Percentiles rank a stretch among this genome's conserved stretches.
Conservation (phyloP, 2,329 filamentous ascomycete genomes). For the Dissoconium aciculare region DNA sequence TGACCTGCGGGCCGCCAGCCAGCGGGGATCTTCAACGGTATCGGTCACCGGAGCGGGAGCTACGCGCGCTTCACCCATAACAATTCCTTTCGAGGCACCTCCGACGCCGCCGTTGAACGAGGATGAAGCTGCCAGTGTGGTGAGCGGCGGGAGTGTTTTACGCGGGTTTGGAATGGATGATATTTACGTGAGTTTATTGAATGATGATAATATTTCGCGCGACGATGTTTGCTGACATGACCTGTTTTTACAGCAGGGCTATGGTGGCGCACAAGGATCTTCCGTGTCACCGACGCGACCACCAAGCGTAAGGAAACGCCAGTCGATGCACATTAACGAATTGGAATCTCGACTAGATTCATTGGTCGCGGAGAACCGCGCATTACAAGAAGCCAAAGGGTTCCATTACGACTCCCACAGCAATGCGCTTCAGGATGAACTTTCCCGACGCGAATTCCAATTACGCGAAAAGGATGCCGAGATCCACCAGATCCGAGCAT, state of each 20-base stretch:
- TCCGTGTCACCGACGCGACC: conserved; percentile 83
- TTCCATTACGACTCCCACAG: conserved; percentile 8
- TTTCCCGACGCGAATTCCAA: conserved; percentile 51
- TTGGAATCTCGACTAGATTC: conserved; percentile 76
- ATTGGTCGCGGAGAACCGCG: conserved; percentile 68
- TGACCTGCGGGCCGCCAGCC: conserved; percentile 55
- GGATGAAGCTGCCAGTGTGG: conserved; percentile 44
- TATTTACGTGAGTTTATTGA: conserved; percentile 62
- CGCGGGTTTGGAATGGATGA: conserved; percentile 70
- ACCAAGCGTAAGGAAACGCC: conserved; percentile 87
- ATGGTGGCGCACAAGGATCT: conserved; percentile 77
- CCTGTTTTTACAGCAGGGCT: conserved; percentile 79
- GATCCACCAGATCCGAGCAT: conserved; percentile 59
- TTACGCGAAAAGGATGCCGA: conserved; percentile 73
- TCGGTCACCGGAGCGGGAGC: conserved; percentile 25
- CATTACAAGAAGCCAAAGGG: conserved; percentile 49
- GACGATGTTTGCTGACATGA: too few species aligned
- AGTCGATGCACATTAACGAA: conserved; percentile 90
- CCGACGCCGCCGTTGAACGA: conserved; percentile 41
- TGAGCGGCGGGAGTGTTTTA: conserved; percentile 76
- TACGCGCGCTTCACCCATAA: conserved; percentile 23
- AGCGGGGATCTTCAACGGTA: conserved; percentile 31
- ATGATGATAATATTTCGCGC: conserved; percentile 30
- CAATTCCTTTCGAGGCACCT: conserved; percentile 28
- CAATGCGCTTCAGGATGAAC: conserved; percentile 31